Evolutionary conservation across 257 asterid species (phyloP).

Genomic region (Salvia hispanica): DNA sequence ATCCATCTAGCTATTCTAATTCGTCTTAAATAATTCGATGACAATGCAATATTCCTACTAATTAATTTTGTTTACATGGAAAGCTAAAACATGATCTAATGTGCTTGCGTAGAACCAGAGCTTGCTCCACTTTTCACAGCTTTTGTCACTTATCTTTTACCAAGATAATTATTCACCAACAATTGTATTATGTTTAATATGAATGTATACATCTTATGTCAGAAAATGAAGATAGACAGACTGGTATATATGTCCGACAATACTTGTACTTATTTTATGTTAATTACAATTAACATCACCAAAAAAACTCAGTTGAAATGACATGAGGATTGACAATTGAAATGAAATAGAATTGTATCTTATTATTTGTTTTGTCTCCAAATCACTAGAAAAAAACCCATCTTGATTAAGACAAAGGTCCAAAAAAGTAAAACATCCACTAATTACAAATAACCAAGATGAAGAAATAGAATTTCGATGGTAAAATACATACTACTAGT

Average conservation of each 20-base stretch:
- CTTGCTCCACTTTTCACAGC: conserved; percentile 3
- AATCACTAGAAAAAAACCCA: background rate
- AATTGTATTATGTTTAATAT: background rate
- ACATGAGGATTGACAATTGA: conserved; percentile 8
- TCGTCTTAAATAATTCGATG: too few species aligned
- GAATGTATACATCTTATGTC: too few species aligned
- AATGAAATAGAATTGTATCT: background rate
- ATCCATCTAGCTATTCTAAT: too few species aligned
- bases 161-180: background rate
- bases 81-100: too few species aligned
- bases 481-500: background rate
- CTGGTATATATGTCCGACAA: too few species aligned
- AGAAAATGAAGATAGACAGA: too few species aligned
- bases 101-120: conserved; percentile 16
- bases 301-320: background rate
- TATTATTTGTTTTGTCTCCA: background rate
- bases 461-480: conserved; percentile 5
- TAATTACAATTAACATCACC: background rate
- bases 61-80: background rate
- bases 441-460: background rate
- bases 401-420: background rate
- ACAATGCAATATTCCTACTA: too few species aligned
- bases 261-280: background rate
- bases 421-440: background rate
- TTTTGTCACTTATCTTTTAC: conserved; percentile 8